Evolutionary conservation across 805 yeast species (phyloP).

Genomic region (Maudiozyma bulderi): DNA sequence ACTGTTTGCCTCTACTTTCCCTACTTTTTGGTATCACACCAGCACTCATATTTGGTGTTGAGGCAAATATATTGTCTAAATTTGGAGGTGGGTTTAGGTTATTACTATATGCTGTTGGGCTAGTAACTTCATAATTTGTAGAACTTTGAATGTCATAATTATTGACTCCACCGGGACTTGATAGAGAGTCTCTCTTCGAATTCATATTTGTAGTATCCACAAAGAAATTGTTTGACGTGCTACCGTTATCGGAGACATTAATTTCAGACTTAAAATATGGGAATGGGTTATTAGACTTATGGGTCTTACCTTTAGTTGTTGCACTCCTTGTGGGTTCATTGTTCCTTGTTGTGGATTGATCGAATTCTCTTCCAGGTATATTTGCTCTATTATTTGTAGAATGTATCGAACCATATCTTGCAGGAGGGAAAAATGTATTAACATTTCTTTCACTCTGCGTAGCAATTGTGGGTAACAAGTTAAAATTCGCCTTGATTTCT

Average conservation of each 20-base stretch:
- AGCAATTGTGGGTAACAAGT: neutral
- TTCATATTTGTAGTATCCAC: neutral
- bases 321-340: neutral
- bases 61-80: neutral
- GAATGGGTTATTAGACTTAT: conserved; percentile 28
- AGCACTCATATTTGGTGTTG: neutral
- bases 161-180: neutral
- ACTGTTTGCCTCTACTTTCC: neutral
- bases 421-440: conserved; percentile 13
- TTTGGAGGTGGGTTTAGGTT: neutral
- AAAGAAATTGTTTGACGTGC: neutral
- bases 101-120: neutral
- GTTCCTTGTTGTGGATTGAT: neutral
- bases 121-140: neutral
- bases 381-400: neutral
- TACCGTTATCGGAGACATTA: conserved; percentile 2
- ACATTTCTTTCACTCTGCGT: conserved; percentile 15
- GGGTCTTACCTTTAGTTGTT: conserved; percentile 3
- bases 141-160: neutral
- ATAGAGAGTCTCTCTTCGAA: neutral
- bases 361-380: neutral
- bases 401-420: neutral
- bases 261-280: conserved; percentile 14
- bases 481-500: neutral
- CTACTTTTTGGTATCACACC: neutral